Evolutionary conservation across 2,329 filamentous ascomycete species (phyloP).

Genomic region (Fulvia fulva): DNA sequence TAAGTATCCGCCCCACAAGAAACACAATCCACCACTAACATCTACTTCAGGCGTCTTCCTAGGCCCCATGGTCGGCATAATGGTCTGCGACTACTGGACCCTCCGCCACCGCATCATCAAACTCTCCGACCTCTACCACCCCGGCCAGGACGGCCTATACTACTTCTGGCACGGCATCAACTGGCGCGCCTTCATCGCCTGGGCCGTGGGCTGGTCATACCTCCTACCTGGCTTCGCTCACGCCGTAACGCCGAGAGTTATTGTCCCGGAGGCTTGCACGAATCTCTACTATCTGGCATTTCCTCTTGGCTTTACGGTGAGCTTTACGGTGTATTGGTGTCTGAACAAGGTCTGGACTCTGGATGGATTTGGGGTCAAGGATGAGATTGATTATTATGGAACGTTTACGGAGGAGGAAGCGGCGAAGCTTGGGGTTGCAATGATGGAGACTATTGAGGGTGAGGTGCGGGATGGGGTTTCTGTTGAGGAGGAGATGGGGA

Average conservation of each 20-base stretch:
- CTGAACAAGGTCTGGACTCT: constrained; percentile 35
- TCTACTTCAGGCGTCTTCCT: constrained; percentile 41
- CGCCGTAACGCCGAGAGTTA: constrained; percentile 37
- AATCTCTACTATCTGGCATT: constrained; percentile 43
- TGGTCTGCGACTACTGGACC: constrained; percentile 47
- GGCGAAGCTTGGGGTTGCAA: constrained; percentile 19
- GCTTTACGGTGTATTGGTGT: constrained; percentile 34
- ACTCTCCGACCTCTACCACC: constrained; percentile 43
- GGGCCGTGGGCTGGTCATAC: constrained; percentile 34
- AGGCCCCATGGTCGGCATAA: constrained; percentile 42
- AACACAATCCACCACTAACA: too few species aligned
- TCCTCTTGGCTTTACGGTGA: constrained; percentile 39
- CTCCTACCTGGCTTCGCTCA: constrained; percentile 40
- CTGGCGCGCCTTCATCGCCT: constrained; percentile 42
- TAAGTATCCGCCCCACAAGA: neutral
- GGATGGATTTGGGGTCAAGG: constrained; percentile 29
- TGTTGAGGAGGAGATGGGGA: constrained; percentile 1
- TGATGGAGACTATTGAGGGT: constrained; percentile 14
- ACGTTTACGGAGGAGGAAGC: constrained; percentile 33
- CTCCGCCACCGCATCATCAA: constrained; percentile 39
- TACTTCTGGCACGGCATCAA: constrained; percentile 45
- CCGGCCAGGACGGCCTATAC: constrained; percentile 38
- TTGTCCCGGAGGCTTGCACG: constrained; percentile 36
- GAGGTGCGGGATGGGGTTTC: neutral
- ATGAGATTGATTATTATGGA: constrained; percentile 35